Percentiles rank a stretch among this genome's conserved stretches.
Evolutionary conservation across 2,329 filamentous ascomycete species (phyloP).

Genomic region (Tolypocladium album): DNA sequence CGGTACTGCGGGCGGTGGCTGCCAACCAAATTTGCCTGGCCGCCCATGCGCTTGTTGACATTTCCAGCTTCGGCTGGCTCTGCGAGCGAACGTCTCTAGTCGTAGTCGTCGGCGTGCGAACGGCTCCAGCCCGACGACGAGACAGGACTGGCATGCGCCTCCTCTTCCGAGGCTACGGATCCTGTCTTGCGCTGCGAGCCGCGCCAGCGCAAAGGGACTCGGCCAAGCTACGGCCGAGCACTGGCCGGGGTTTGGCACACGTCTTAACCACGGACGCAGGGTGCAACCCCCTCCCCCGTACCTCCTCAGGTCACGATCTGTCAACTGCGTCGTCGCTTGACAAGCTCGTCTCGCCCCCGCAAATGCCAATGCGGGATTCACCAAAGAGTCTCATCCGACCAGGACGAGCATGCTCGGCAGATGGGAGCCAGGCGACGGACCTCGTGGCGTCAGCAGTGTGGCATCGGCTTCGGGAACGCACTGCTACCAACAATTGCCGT

Average conservation of each 20-base stretch:
- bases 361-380: neutral
- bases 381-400: neutral
- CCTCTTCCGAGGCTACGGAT: neutral
- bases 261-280: neutral
- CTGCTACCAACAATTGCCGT: neutral
- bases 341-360: neutral
- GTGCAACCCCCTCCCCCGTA: neutral
- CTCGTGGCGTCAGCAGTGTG: neutral
- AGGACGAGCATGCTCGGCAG: neutral
- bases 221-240: neutral
- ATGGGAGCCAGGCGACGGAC: neutral
- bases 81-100: neutral
- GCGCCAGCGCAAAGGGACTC: neutral
- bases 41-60: neutral
- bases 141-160: neutral
- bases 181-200: neutral
- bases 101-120: neutral
- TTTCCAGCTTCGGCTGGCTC: neutral
- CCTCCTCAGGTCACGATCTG: neutral
- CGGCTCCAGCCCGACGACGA: neutral
- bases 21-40: neutral
- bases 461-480: neutral
- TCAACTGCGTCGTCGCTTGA: neutral
- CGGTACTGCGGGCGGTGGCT: neutral
- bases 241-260: neutral